phyloP scores from a whole-genome alignment of 768 basidiomycete species.

The Mycena vitilis region DNA sequence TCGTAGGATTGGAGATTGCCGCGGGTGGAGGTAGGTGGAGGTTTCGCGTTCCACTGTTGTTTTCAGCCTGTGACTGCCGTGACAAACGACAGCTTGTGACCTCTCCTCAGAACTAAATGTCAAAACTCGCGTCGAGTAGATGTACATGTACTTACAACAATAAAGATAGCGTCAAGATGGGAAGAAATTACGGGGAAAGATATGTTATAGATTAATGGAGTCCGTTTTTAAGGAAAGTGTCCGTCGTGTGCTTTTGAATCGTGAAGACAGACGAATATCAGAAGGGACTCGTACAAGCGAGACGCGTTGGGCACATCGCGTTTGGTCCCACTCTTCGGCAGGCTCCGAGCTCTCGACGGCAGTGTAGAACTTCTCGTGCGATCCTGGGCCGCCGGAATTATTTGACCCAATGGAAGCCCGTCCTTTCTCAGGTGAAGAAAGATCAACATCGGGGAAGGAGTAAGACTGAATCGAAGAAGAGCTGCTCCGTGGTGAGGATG shows the following conservation, averaged over 20 bases:
- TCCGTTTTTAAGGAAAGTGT: slow-evolving; percentile 24
- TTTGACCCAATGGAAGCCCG: slow-evolving; percentile 21
- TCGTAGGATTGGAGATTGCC: no score
- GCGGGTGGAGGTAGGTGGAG: no score
- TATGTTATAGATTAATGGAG: slow-evolving; percentile 27
- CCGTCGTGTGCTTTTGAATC: slow-evolving; percentile 41
- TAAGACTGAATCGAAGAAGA: slow-evolving; percentile 48
- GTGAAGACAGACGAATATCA: slow-evolving; percentile 50
- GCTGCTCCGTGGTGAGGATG: slow-evolving; percentile 47
- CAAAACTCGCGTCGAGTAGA: neutral
- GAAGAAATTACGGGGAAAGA: slow-evolving; percentile 21
- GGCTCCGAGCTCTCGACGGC: slow-evolving; percentile 62
- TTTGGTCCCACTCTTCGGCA: slow-evolving; percentile 92
- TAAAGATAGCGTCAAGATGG: slow-evolving; percentile 30
- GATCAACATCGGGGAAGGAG: slow-evolving; percentile 45
- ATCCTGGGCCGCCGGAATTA: neutral
- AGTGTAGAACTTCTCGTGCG: slow-evolving; percentile 60
- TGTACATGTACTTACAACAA: slow-evolving; percentile 26
- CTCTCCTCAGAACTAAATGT: neutral
- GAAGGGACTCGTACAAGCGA: slow-evolving; percentile 83
- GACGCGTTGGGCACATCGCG: slow-evolving; percentile 86
- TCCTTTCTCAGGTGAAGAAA: slow-evolving; percentile 27
- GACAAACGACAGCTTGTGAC: no score
- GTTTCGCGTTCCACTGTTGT: no score
- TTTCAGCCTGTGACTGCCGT: no score